Base-by-base conservation (phyloP, 148 eudicot genomes). In the Camellia japonica region DNA sequence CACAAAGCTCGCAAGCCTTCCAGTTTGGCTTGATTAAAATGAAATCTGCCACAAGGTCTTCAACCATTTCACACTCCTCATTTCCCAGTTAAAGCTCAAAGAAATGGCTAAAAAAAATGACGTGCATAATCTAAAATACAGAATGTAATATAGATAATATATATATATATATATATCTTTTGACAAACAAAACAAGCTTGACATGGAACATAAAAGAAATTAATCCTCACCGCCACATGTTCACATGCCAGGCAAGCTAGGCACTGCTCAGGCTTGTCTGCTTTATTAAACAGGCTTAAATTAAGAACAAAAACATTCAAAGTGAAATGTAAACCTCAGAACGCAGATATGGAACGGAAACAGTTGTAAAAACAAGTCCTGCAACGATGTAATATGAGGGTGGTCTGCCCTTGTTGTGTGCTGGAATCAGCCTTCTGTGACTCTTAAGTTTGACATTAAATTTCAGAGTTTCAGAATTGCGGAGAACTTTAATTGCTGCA, bases 311-410 rank as follows among this genome's bases (percentile, higher is more conserved):
- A 71, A 81, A 43, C 23, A 8, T 6, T 30, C 18, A 20, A 63
- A 70, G 58, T 14, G 44, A 77, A 56, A 66, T 60, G 68, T 85
- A 71, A 73, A 94, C 98, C 95, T 94, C 98, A 23, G 98, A 94
- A 70, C 97, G 97, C 43, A 94, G 91, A 85, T 94, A 94, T 30
- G 98, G 98, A 85, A 94, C 98, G 1, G 98, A 94, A 46, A 94
- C 95, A 14, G 90, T 80, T 38, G 98, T 81, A 71, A 94, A 94
- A 64, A 93, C 95, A 84, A 94, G 92, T 69, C 98, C 98, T 55
- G 94, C 98, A 70, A 94, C 83, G 20, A 94, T 94, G 80, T 93
- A 94, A 85, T 94, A 94, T 52, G 98, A 93, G 12, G 98, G 98
- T 79, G 98, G 95, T 83, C 80, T 88, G 63, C 95, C 94, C 83